phyloP scores from a whole-genome alignment of 2,329 filamentous ascomycete species.

The Fusarium avenaceum region DNA sequence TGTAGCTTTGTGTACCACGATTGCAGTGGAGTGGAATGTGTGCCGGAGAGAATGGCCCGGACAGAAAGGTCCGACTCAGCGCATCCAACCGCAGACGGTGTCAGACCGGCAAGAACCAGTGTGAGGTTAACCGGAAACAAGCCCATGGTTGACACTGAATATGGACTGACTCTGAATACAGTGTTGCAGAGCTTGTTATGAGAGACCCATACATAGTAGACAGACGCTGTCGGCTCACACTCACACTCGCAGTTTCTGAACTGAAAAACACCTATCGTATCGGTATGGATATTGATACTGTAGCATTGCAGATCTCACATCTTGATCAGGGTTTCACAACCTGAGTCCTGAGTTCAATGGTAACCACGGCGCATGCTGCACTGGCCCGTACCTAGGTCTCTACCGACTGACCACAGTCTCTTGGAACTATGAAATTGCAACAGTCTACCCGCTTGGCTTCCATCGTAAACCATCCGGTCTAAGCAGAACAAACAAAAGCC shows the following conservation, averaged over 20 bases:
- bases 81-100: background rate
- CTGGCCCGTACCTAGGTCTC: background rate
- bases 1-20: constrained; percentile 34
- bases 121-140: background rate
- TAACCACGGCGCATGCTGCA: too few relatives aligned
- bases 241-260: background rate
- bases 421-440: background rate
- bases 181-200: background rate
- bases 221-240: constrained; percentile 3
- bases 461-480: background rate
- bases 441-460: background rate
- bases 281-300: constrained; percentile 1
- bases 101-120: constrained; percentile 3
- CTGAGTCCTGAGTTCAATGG: background rate
- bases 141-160: background rate
- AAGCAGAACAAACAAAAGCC: background rate
- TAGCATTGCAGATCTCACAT: constrained; percentile 6
- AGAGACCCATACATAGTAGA: background rate
- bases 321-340: constrained; percentile 18
- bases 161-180: background rate
- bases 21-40: constrained; percentile 14
- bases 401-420: background rate
- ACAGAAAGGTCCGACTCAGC: constrained; percentile 5
- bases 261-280: background rate
- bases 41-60: constrained; percentile 38